Percentiles rank a stretch among this genome's conserved stretches.
Conservation (phyloP, 2,329 filamentous ascomycete genomes). For the Trichoderma polysporum region DNA sequence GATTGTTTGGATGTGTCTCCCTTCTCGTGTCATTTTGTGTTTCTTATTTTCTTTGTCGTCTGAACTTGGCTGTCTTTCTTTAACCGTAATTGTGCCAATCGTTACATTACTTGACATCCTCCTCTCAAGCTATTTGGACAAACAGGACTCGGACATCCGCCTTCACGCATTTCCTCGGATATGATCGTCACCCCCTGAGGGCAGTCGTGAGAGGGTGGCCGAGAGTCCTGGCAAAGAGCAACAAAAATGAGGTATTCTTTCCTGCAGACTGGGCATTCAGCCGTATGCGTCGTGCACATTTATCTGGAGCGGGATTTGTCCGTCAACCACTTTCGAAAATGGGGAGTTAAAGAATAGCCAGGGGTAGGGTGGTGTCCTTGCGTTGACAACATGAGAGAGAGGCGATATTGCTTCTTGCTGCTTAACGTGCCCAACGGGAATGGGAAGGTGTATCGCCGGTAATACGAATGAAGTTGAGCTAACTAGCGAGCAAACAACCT, state of each 20-base stretch:
- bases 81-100: background rate
- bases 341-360: conserved; percentile 22
- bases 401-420: conserved; percentile 25
- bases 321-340: conserved; percentile 25
- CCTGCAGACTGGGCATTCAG: conserved; percentile 59
- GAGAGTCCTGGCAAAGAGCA: conserved; percentile 54
- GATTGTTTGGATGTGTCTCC: conserved; percentile 17
- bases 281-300: conserved; percentile 60
- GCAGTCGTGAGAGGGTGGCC: conserved; percentile 49
- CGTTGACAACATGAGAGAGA: conserved; percentile 21
- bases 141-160: conserved; percentile 57
- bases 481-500: background rate
- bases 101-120: conserved; percentile 55
- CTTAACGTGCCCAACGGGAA: background rate
- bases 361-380: conserved; percentile 20
- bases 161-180: conserved; percentile 50
- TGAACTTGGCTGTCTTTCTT: background rate
- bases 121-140: conserved; percentile 59
- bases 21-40: background rate
- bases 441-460: background rate
- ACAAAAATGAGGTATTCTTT: conserved; percentile 60
- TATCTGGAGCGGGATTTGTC: conserved; percentile 38
- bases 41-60: conserved; percentile 7
- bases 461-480: conserved; percentile 4
- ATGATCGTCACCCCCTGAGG: conserved; percentile 43